Base-by-base conservation (phyloP, 805 yeast genomes). In the Teunomyces aglyptinius region DNA sequence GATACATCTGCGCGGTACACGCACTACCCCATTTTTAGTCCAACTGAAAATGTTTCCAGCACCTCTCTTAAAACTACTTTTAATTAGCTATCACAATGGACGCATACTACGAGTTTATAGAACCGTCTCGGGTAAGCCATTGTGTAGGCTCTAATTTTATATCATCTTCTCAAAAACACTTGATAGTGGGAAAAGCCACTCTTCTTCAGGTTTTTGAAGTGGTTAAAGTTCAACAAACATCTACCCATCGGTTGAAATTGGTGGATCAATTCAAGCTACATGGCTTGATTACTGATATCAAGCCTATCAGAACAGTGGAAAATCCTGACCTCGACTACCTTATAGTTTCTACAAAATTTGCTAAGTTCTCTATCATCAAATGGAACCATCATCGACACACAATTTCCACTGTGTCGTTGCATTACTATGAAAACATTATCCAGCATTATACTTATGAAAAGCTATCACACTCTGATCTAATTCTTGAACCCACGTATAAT, bases 361-460 rank as follows among this genome's bases (percentile, higher is more conserved):
- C 97, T 26, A 92, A 92, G 60, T 57, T 90, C 33, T 86, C 95
- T 0, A 65, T 91, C 13, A 65, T 92, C 24, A 75, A 76, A 46
- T 94, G 96, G 88, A 85, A 89, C 56, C 62, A 65, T 3, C 63
- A 58, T 3, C 60, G 56, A n/a, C 73, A 80, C 52, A 56, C 77
- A 1, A 71, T 92, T n/a, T 71, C 77, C 20, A 88, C 97, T 0
- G 76, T 81, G 1, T 86, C 96, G 43, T 69, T 94, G 43, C 99
- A 94, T 67, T 89, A 79, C 61, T 94, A 91, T 63, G 97, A 92
- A 56, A 78, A 81, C 38, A 80, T 80, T 20, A 70, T 89, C 43
- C 76, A 76, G 35, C 70, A 75, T 28, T 57, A 74, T 8, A 75
- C 82, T 1, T 68, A 75, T 41, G 81, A 75, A 44, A 65, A 65